A percentile compares a stretch with the other conserved stretches of the same genome.
These are phyloP conservation scores for Pezicula radicicola DNA, from an alignment of 2,329 filamentous ascomycete species.

Conservation along the genomic window DNA sequence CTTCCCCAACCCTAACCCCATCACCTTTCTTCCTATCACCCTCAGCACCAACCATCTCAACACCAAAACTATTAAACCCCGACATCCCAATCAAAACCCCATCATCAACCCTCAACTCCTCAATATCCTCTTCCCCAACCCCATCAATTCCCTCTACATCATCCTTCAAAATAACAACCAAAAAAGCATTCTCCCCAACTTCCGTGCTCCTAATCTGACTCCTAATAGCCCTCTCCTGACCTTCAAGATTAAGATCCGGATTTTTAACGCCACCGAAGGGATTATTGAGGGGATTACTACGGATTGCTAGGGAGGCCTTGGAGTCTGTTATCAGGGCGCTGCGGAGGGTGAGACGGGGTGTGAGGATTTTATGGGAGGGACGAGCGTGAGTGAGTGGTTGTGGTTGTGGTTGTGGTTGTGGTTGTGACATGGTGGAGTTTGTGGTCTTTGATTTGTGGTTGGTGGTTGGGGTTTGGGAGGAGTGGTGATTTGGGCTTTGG, in stretches of 20 bases:
- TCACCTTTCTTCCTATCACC: too few species aligned
- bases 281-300: conserved; percentile 10
- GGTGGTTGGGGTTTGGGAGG: too few species aligned
- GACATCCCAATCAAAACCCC: conserved; percentile 5
- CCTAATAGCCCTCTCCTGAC: too few species aligned
- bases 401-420: not conserved
- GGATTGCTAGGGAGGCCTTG: not conserved
- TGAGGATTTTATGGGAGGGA: conserved; percentile 4
- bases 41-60: not conserved
- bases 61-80: conserved; percentile 8
- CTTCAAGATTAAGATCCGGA: not conserved
- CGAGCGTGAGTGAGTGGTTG: conserved; percentile 4
- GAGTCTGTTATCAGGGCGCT: conserved; percentile 2
- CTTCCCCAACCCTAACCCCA: too few species aligned
- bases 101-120: conserved; percentile 2
- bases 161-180: conserved; percentile 1
- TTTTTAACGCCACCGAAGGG: conserved; percentile 7
- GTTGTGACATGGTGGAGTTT: not conserved
- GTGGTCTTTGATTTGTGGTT: too few species aligned
- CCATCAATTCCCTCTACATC: not conserved
- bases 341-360: conserved; percentile 11
- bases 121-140: not conserved
- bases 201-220: not conserved
- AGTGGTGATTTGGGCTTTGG: not conserved
- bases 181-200: conserved; percentile 6